Percentiles rank a stretch among this genome's conserved stretches.
Conservation (phyloP, 148 eudicot species). For the Vaccinium darrowii region DNA sequence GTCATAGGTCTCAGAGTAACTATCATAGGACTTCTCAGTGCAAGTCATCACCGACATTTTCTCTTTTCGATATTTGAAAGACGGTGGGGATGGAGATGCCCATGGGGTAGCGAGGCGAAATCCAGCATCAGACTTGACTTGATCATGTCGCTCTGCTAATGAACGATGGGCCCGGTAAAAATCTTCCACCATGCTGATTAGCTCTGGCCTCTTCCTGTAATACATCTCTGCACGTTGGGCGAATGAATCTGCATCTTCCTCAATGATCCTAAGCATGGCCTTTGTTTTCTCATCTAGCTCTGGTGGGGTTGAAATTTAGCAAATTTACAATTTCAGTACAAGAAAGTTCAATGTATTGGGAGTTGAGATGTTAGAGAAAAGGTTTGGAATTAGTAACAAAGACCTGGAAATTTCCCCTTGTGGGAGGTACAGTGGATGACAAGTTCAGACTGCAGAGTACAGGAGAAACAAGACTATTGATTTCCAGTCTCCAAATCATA, state of each 20-base stretch:
- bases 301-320: conserved; percentile 26
- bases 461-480: neutral
- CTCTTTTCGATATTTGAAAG: conserved; percentile 37
- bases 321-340: neutral
- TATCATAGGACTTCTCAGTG: conserved; percentile 53
- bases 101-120: conserved; percentile 45
- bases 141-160: conserved; percentile 77
- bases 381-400: neutral
- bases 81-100: conserved; percentile 32
- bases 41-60: conserved; percentile 16
- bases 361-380: neutral
- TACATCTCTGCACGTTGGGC: conserved; percentile 94
- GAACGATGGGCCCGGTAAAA: conserved; percentile 77
- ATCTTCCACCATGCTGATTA: conserved; percentile 70
- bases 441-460: neutral
- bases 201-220: conserved; percentile 85
- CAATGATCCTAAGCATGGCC: conserved; percentile 67
- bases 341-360: neutral
- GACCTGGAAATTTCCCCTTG: too few relatives aligned
- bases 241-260: conserved; percentile 91
- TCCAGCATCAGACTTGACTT: conserved; percentile 46
- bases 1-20: conserved; percentile 54
- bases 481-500: neutral
- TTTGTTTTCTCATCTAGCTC: conserved; percentile 76
- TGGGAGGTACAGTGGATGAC: too few relatives aligned